phyloP scores from a whole-genome alignment of 192 early-diverging fungal species.

The Gigaspora rosea region DNA sequence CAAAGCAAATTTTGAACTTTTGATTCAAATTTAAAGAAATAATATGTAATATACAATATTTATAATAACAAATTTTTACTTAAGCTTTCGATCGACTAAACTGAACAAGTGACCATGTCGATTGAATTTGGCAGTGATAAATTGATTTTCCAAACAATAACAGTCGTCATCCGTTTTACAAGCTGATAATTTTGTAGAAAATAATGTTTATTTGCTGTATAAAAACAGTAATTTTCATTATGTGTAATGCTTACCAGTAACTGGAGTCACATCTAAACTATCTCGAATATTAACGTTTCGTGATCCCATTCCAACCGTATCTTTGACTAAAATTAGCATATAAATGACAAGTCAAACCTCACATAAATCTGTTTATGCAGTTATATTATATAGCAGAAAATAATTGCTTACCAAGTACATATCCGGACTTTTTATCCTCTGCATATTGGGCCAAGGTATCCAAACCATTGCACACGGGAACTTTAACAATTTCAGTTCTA shows the following conservation, averaged over 20 bases:
- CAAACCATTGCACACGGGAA: slow-evolving; percentile 49
- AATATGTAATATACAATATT: neutral
- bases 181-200: slow-evolving; percentile 25
- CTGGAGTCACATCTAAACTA: too few relatives aligned
- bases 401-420: slow-evolving; percentile 40
- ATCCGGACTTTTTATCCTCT: slow-evolving; percentile 44
- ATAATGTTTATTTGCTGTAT: neutral
- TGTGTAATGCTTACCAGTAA: too few relatives aligned
- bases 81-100: slow-evolving; percentile 63
- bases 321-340: neutral
- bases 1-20: neutral
- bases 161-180: slow-evolving; percentile 30
- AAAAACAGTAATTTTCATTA: too few relatives aligned
- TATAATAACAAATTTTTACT: slow-evolving; percentile 39
- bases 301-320: too few relatives aligned
- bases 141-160: slow-evolving; percentile 75
- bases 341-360: neutral
- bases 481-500: slow-evolving; percentile 70
- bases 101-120: slow-evolving; percentile 70
- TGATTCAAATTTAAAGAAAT: neutral
- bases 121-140: slow-evolving; percentile 72
- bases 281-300: too few relatives aligned
- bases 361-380: neutral
- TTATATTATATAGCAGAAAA: neutral
- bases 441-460: slow-evolving; percentile 48